A percentile compares a stretch with the other conserved stretches of the same genome.
phyloP scores from a whole-genome alignment of 2,329 filamentous ascomycete genomes.

The Ambrosiella beaveri region DNA sequence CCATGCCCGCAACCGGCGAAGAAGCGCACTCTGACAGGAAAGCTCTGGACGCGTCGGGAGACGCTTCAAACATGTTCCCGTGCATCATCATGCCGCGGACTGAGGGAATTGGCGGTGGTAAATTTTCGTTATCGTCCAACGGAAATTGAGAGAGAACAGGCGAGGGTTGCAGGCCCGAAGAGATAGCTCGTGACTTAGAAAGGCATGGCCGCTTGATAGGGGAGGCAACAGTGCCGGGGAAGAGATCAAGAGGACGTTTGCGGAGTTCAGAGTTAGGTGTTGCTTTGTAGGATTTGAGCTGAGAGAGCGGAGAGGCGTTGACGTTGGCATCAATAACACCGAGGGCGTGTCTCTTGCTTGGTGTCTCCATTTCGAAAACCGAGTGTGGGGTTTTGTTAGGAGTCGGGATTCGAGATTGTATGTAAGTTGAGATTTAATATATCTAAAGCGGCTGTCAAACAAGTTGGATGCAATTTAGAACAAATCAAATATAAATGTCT shows the following conservation, averaged over 20 bases:
- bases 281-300: conserved; percentile 9
- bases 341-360: conserved; percentile 13
- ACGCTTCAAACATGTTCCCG: conserved; percentile 6
- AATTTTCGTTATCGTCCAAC: neutral
- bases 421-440: neutral
- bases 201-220: neutral
- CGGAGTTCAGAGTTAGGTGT: conserved; percentile 3
- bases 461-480: neutral
- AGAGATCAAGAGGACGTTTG: conserved; percentile 5
- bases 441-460: neutral
- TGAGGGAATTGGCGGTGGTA: neutral
- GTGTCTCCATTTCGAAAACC: conserved; percentile 9
- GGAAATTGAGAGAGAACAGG: conserved; percentile 7
- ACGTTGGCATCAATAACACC: conserved; percentile 12
- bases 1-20: neutral
- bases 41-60: conserved; percentile 10
- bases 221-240: conserved; percentile 1
- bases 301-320: conserved; percentile 9
- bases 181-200: conserved; percentile 5
- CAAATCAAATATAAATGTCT: neutral
- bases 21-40: conserved; percentile 10
- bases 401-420: neutral
- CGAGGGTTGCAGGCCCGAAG: conserved; percentile 7
- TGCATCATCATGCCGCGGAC: neutral
- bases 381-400: neutral